These are phyloP conservation scores for Flaveria brownii DNA, from an alignment of 129 eudicot genomes.

Conservation along the genomic window DNA sequence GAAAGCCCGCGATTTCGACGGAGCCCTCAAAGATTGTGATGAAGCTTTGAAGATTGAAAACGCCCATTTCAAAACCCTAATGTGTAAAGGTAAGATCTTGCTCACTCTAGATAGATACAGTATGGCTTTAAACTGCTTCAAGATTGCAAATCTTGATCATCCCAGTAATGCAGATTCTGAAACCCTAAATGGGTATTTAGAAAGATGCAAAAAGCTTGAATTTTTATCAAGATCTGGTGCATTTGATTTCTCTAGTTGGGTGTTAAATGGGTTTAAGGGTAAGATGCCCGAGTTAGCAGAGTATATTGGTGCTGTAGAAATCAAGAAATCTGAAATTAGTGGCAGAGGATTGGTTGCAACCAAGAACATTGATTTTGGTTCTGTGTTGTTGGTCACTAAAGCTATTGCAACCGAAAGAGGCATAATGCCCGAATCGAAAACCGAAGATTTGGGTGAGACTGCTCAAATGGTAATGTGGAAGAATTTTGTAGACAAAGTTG, in stretches of 20 bases:
- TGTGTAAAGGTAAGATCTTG: slow-evolving; percentile 85
- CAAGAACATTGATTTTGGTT: slow-evolving; percentile 71
- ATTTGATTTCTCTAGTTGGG: slow-evolving; percentile 78
- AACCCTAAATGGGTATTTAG: slow-evolving; percentile 57
- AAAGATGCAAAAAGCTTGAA: slow-evolving; percentile 73
- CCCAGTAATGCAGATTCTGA: slow-evolving; percentile 50
- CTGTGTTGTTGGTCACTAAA: slow-evolving; percentile 67
- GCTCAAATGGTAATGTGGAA: slow-evolving; percentile 89
- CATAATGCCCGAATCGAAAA: slow-evolving; percentile 54
- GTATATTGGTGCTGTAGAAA: slow-evolving; percentile 72
- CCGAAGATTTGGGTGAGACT: slow-evolving; percentile 48
- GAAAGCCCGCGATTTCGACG: slow-evolving; percentile 43
- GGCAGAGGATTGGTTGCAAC: slow-evolving; percentile 79
- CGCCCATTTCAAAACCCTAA: slow-evolving; percentile 72
- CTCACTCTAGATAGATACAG: slow-evolving; percentile 55
- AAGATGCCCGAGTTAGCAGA: slow-evolving; percentile 74
- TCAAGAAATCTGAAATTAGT: slow-evolving; percentile 81
- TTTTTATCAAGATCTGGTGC: slow-evolving; percentile 69
- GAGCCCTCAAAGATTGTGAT: slow-evolving; percentile 72
- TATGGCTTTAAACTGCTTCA: slow-evolving; percentile 67
- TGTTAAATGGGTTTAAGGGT: slow-evolving; percentile 60
- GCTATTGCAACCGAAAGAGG: slow-evolving; percentile 85
- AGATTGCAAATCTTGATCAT: slow-evolving; percentile 56
- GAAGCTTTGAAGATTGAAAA: slow-evolving; percentile 65
- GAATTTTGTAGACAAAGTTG: slow-evolving; percentile 78